phyloP scores from a whole-genome alignment of 192 early-diverging fungal species.

The Coemansia sp. region DNA sequence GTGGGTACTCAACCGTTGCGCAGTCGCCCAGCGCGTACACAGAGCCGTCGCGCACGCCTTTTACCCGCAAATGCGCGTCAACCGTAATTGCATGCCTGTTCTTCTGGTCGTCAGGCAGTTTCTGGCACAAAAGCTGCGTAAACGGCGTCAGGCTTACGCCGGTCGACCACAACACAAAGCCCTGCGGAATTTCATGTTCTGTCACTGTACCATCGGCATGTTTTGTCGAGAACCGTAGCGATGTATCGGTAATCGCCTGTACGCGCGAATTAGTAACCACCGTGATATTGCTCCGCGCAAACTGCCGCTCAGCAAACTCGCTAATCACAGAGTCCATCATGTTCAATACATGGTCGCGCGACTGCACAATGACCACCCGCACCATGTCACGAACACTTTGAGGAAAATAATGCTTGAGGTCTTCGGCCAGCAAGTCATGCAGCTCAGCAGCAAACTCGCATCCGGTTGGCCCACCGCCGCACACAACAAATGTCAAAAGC shows the following conservation, averaged over 20 bases:
- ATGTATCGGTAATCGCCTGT: slow-evolving; percentile 58
- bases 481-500: slow-evolving; percentile 77
- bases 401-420: slow-evolving; percentile 70
- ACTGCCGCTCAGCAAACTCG: slow-evolving; percentile 73
- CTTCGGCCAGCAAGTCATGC: slow-evolving; percentile 81
- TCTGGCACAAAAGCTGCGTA: slow-evolving; percentile 52
- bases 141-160: slow-evolving; percentile 67
- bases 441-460: slow-evolving; percentile 75
- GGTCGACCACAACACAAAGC: slow-evolving; percentile 76
- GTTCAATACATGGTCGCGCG: slow-evolving; percentile 74
- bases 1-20: slow-evolving; percentile 72
- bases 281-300: slow-evolving; percentile 73
- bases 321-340: slow-evolving; percentile 72
- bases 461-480: slow-evolving; percentile 86
- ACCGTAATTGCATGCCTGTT: slow-evolving; percentile 62
- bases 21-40: slow-evolving; percentile 89
- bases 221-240: slow-evolving; percentile 57
- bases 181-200: slow-evolving; percentile 58
- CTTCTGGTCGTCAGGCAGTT: slow-evolving; percentile 38
- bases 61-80: slow-evolving; percentile 70
- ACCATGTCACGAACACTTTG: slow-evolving; percentile 73
- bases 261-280: slow-evolving; percentile 69
- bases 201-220: slow-evolving; percentile 29
- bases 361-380: slow-evolving; percentile 73
- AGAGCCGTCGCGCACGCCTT: slow-evolving; percentile 61